Evolutionary conservation across 1,139 yeast species (phyloP), one percentile per base, ranked within the genome.

Genomic region (Candida tropicalis): DNA sequence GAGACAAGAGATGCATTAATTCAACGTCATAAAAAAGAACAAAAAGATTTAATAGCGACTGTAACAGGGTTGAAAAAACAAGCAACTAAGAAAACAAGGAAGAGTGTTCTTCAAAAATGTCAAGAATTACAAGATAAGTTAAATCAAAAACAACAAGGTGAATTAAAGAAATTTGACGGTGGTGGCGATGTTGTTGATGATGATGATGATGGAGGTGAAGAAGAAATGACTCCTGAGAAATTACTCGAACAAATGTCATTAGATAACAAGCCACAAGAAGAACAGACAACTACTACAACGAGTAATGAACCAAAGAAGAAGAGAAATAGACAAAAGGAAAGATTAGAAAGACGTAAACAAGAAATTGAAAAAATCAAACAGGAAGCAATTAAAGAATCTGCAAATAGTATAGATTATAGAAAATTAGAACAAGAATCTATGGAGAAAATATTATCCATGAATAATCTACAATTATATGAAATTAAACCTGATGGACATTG

Each of bases 401-500:
- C 72, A 1, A 61, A 65, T 16, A 76, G 77, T 50, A 84, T 89
- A 0, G 89, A 91, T 59, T 70, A 81, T 52, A 73, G 91, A 39
- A 74, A 77, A 40, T 78, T 85, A 26, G 98, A 93, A 63, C 72
- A 80, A 47, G 86, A 81, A 11, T 79, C 81, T 41, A 74, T 93
- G 65, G 69, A 70, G 23, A 67, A 70, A 33, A 58, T 86, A 23
- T 76, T 91, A 45, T 55, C 60, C 2, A 47, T 74, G 23, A 69
- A 77, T 29, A 66, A 72, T 2, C 66, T 90, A 7, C 56, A 54
- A 13, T 81, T 84, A 49, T 65, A 73, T 49, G 91, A 87, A 54
- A 87, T 91, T 39, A 70, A 75, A 47, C 96, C 98, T 0, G 98
- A 93, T 63, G 99, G 99, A 0, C 95, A 93, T 63, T 93, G 99